A percentile compares a stretch with the other conserved stretches of the same genome.
Evolutionary conservation across 495 filamentous ascomycete species (phyloP).

Genomic region (Penicillium ucsense): DNA sequence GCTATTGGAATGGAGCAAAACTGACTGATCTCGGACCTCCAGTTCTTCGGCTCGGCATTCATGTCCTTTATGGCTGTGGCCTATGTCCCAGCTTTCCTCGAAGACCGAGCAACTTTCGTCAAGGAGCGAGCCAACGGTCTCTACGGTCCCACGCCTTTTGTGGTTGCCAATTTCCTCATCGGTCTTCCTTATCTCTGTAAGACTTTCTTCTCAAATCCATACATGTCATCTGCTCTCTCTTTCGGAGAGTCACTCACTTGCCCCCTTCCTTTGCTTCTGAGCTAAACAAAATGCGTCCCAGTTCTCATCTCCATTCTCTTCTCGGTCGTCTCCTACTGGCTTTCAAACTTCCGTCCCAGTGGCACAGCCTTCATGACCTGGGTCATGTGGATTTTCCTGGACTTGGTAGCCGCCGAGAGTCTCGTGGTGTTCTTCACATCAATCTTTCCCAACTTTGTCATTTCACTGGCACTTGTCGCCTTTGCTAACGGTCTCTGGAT

Average conservation of each 20-base stretch:
- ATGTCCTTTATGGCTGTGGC: slow-evolving; percentile 90
- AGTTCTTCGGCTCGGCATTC: slow-evolving; percentile 73
- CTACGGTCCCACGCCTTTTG: slow-evolving; percentile 61
- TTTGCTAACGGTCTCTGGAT: slow-evolving; percentile 86
- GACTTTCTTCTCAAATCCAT: background rate
- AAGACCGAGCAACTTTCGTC: slow-evolving; percentile 61
- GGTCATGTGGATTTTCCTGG: slow-evolving; percentile 81
- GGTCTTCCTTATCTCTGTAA: slow-evolving; percentile 64
- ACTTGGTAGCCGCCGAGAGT: slow-evolving; percentile 70
- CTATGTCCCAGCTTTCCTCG: slow-evolving; percentile 72
- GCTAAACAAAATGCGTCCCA: background rate
- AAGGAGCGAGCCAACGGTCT: slow-evolving; percentile 79
- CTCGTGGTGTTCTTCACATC: slow-evolving; percentile 67
- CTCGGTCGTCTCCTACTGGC: slow-evolving; percentile 67
- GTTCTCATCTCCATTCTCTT: slow-evolving; percentile 66
- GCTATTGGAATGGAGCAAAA: no score
- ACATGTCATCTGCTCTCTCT: background rate
- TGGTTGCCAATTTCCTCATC: slow-evolving; percentile 70
- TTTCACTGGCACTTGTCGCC: slow-evolving; percentile 62
- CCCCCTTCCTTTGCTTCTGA: no score
- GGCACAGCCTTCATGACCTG: slow-evolving; percentile 63
- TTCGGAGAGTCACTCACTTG: no score
- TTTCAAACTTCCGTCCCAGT: slow-evolving; percentile 61
- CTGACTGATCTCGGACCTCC: background rate
- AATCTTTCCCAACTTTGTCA: slow-evolving; percentile 68